Conservation (phyloP, 371 early-diverging fungal species). For the Parasitella parasitica region DNA sequence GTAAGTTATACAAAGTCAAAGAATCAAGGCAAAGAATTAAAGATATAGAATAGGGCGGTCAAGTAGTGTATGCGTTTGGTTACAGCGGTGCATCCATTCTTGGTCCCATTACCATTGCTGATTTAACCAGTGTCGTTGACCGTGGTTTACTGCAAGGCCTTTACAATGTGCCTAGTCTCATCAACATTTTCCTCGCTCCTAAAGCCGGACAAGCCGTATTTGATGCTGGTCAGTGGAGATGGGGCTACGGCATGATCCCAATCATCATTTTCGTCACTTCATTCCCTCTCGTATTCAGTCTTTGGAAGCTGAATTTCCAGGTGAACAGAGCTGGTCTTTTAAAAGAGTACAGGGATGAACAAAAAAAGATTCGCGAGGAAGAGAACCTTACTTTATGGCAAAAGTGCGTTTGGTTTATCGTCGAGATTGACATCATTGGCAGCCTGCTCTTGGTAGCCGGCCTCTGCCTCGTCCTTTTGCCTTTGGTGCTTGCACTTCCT, state of each 20-base stretch:
- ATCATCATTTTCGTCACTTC: slow-evolving; percentile 18
- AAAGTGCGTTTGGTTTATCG: slow-evolving; percentile 31
- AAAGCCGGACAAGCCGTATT: slow-evolving; percentile 16
- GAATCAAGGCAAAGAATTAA: no score
- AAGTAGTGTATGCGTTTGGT: slow-evolving; percentile 39
- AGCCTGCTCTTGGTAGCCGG: slow-evolving; percentile 39
- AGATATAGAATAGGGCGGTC: slow-evolving; percentile 11
- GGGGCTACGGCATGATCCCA: slow-evolving; percentile 25
- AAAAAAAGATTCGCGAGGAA: background rate
- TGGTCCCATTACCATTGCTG: slow-evolving; percentile 38
- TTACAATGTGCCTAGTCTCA: slow-evolving; percentile 29
- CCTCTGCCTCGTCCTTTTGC: slow-evolving; percentile 41
- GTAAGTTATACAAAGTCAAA: slow-evolving; percentile 13
- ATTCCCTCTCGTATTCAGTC: slow-evolving; percentile 17
- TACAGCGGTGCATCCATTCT: slow-evolving; percentile 33
- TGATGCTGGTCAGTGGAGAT: slow-evolving; percentile 24
- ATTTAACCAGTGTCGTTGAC: slow-evolving; percentile 34
- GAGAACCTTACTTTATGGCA: background rate
- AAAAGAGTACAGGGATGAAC: slow-evolving; percentile 6
- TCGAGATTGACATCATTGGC: slow-evolving; percentile 50
- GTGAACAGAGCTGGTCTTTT: slow-evolving; percentile 17
- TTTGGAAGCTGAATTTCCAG: slow-evolving; percentile 16
- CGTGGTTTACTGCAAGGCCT: slow-evolving; percentile 41
- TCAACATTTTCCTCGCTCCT: slow-evolving; percentile 31
- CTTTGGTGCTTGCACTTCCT: slow-evolving; percentile 40